phyloP scores from a whole-genome alignment of 306 rosid genomes.

The Vigna radiata region DNA sequence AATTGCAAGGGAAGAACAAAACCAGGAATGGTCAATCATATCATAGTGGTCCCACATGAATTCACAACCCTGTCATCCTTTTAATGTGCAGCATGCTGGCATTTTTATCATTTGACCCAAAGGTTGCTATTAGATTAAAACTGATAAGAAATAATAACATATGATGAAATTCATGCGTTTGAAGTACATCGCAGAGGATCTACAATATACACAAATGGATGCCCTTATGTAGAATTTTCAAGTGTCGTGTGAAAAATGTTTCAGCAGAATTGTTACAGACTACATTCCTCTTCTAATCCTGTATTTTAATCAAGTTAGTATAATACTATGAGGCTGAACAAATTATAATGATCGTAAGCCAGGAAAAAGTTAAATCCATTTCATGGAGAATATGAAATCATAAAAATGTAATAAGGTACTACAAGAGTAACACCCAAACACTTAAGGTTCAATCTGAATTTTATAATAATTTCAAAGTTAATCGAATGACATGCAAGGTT shows the following conservation, averaged over 20 bases:
- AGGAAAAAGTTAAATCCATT: background rate
- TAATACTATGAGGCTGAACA: background rate
- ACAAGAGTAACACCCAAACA: background rate
- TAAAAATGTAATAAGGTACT: background rate
- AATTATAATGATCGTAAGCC: background rate
- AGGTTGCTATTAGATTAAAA: conserved; percentile 9
- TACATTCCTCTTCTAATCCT: background rate
- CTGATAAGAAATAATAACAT: background rate
- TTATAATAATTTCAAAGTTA: background rate
- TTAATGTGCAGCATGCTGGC: background rate
- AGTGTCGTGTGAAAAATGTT: background rate
- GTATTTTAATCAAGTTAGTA: background rate
- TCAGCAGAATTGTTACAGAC: background rate
- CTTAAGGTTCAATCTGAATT: background rate
- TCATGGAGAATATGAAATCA: conserved; percentile 1
- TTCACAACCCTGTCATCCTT: conserved; percentile 4
- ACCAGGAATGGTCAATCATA: background rate
- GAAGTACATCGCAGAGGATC: background rate
- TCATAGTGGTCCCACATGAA: background rate
- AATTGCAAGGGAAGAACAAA: conserved; percentile 27
- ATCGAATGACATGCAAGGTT: background rate
- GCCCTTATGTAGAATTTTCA: background rate
- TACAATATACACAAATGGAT: background rate
- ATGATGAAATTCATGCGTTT: background rate
- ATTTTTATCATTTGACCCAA: background rate